Base-by-base conservation (phyloP, 108 stramenopile genomes). In the Stephanodiscus minutulus region DNA sequence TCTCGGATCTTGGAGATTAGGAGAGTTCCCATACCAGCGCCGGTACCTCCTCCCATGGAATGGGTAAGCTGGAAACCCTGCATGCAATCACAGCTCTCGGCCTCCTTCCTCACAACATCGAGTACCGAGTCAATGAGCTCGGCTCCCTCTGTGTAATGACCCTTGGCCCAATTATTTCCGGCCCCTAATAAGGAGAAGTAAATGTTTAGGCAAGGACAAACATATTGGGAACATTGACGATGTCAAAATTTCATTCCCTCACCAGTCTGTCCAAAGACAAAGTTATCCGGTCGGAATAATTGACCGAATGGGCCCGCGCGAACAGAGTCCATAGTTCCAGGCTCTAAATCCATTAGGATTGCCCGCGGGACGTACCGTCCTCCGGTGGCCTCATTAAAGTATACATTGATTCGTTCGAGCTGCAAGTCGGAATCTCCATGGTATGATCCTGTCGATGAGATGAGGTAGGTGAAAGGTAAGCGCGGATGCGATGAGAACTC, bases 71-170 rank as follows among this genome's bases (percentile, higher is more conserved):
- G 95, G 85, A 96, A 93, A 59, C 92, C 92, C 79, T 93, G 91
- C 54, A 92, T 85, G 31, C 87, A 82, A 57, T 98, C 97, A 71
- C 97, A 97, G 28, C 64, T 59, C 77, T 98, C 97, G 41, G 88
- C 83, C 83, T 98, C 97, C 85, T 96, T 96, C 35, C 97, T 92
- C 44, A 98, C 90, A 52, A 92, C 91, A 67, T 98, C 97, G 81
- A 98, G 87, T 57, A 96, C 89, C 49, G 90, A 85, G 84, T 97
- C 97, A 52, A 96, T 93, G 57, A 96, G 94, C 85, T 97, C 95
- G 33, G 94, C 97, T 27, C 97, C 96, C 83, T 96, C 96, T 6
- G 97, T 98, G 90, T 98, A 98, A 76, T 96, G 96, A 71, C 97
- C 97, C 85, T 96, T 96, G 83, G 97, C 97, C 97, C 97, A 91